A percentile compares a stretch with the other conserved stretches of the same genome.
phyloP scores from a whole-genome alignment of 441 rosid species.

The Lepidium campestre region DNA sequence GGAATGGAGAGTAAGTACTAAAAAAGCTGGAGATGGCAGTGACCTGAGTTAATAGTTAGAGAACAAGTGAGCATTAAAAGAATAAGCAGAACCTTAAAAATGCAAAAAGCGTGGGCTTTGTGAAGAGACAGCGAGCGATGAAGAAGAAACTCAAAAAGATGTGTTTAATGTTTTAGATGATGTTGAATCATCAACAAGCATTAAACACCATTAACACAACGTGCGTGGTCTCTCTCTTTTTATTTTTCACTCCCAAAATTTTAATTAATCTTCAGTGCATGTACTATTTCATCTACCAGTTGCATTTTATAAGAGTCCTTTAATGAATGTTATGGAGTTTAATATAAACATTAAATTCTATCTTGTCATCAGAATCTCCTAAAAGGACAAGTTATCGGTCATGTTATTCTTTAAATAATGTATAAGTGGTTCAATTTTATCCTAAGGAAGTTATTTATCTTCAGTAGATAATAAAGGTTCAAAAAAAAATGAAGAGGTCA shows the following conservation, averaged over 20 bases:
- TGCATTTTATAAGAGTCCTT: neutral
- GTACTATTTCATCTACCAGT: neutral
- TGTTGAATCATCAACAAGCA: neutral
- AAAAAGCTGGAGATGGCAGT: slow-evolving; percentile 20
- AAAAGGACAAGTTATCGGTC: neutral
- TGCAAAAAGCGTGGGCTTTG: slow-evolving; percentile 4
- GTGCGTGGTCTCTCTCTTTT: no score
- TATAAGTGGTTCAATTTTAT: neutral
- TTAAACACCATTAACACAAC: neutral
- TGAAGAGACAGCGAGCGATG: neutral
- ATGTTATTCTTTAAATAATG: neutral
- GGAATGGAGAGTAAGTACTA: slow-evolving; percentile 19
- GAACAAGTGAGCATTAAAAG: slow-evolving; percentile 21
- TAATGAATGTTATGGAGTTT: neutral
- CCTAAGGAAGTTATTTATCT: neutral
- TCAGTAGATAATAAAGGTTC: neutral
- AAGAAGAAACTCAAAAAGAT: neutral
- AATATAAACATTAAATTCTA: neutral
- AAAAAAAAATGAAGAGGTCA: neutral
- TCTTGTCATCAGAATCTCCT: neutral
- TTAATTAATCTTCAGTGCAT: neutral
- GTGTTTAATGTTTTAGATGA: slow-evolving; percentile 16
- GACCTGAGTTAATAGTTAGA: slow-evolving; percentile 6
- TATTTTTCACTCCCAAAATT: no score
- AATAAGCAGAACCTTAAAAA: slow-evolving; percentile 12